These are phyloP conservation scores for Mucor indicus DNA, from an alignment of 371 early-diverging fungal genomes.

Conservation along the genomic window DNA sequence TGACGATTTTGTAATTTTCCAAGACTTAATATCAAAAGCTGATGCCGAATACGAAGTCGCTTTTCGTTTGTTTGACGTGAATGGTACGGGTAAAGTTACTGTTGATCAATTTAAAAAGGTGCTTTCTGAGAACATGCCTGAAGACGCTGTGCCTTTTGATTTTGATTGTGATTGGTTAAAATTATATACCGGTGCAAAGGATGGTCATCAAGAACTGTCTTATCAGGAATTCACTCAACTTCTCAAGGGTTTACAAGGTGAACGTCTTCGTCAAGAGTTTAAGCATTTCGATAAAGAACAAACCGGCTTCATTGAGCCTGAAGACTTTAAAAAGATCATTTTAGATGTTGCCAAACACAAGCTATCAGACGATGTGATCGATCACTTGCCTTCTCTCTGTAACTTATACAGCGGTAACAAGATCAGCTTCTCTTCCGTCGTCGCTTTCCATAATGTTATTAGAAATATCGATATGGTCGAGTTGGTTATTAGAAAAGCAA, in stretches of 20 bases:
- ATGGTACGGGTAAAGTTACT: conserved; percentile 61
- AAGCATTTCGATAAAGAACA: conserved; percentile 66
- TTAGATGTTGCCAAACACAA: conserved; percentile 67
- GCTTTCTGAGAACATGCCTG: conserved; percentile 55
- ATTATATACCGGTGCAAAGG: conserved; percentile 63
- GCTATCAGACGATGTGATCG: conserved; percentile 67
- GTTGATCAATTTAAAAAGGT: conserved; percentile 68
- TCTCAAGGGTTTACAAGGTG: conserved; percentile 74
- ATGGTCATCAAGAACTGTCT: conserved; percentile 55
- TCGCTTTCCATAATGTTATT: conserved; percentile 75
- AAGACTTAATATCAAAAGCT: conserved; percentile 67
- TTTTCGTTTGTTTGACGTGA: conserved; percentile 68
- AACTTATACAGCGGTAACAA: conserved; percentile 56
- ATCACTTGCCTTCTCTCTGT: conserved; percentile 66
- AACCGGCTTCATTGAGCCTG: conserved; percentile 65
- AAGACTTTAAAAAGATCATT: conserved; percentile 67
- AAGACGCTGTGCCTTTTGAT: conserved; percentile 65
- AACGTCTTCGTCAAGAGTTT: conserved; percentile 79
- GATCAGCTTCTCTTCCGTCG: conserved; percentile 62
- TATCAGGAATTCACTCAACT: conserved; percentile 83
- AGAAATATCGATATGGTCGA: conserved; percentile 74
- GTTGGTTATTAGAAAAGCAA: conserved; percentile 56
- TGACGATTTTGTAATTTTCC: conserved; percentile 76
- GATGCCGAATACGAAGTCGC: conserved; percentile 85
- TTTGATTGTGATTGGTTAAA: conserved; percentile 75